Evolutionary conservation across 371 early-diverging fungal species (phyloP).

Genomic region (Rhizopus sp.): DNA sequence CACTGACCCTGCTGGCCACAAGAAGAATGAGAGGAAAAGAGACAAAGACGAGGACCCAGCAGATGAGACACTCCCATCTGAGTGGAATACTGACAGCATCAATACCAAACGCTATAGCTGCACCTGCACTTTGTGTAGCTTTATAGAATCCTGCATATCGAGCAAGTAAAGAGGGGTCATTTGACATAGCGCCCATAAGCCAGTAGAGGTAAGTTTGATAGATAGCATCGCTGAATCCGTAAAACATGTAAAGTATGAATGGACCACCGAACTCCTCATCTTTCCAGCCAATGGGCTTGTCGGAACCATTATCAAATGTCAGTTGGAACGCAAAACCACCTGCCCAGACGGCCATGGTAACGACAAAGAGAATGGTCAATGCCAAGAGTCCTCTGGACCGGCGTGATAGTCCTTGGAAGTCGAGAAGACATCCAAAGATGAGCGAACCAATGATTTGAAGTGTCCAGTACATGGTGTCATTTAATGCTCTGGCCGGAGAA

Average conservation of each 20-base stretch:
- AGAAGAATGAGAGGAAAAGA: constrained; percentile 38
- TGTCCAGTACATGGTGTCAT: constrained; percentile 72
- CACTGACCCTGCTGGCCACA: constrained; percentile 31
- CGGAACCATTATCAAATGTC: constrained; percentile 37
- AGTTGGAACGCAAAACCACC: constrained; percentile 64
- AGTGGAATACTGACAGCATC: constrained; percentile 34
- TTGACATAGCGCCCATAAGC: constrained; percentile 78
- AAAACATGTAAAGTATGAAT: constrained; percentile 65
- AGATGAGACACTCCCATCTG: constrained; percentile 39
- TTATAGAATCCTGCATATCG: constrained; percentile 79
- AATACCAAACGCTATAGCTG: constrained; percentile 41
- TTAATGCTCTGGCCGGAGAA: constrained; percentile 62
- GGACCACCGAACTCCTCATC: constrained; percentile 49
- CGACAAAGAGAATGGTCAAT: constrained; percentile 42
- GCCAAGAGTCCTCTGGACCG: constrained; percentile 57
- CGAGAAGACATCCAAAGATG: constrained; percentile 59
- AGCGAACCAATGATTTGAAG: constrained; percentile 68
- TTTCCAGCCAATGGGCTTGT: constrained; percentile 30
- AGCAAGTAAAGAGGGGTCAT: constrained; percentile 66
- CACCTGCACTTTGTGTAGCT: constrained; percentile 62
- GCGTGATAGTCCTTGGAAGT: constrained; percentile 45
- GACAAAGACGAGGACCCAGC: constrained; percentile 37
- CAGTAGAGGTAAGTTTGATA: constrained; percentile 77
- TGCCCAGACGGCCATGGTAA: constrained; percentile 62
- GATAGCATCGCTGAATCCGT: constrained; percentile 70